phyloP scores from a whole-genome alignment of 2,329 filamentous ascomycete species.

The Tolypocladium tundrense region DNA sequence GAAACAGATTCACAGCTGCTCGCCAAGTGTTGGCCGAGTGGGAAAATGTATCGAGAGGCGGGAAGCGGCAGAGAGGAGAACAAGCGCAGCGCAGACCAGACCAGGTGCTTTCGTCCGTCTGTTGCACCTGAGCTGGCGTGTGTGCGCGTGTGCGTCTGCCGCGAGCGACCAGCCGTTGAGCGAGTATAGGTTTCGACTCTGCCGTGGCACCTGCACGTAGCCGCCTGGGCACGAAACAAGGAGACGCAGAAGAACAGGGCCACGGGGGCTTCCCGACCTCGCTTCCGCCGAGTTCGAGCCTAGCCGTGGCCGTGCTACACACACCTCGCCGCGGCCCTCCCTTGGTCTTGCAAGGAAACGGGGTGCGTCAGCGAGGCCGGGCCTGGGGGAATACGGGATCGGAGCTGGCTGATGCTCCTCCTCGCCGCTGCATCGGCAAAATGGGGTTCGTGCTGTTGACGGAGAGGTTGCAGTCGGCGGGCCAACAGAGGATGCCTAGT shows the following conservation, averaged over 20 bases:
- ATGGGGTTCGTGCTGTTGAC: background rate
- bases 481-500: background rate
- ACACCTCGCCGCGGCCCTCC: too few species aligned
- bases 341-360: background rate
- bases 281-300: background rate
- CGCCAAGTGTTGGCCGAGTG: too few species aligned
- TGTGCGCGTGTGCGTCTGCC: background rate
- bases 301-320: too few species aligned
- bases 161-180: background rate
- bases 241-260: background rate
- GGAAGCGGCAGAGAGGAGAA: background rate
- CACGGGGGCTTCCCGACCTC: background rate
- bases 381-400: background rate
- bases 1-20: background rate
- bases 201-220: background rate
- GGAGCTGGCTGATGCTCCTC: background rate
- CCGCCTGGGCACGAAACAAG: background rate
- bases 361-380: background rate
- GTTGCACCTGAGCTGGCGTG: background rate
- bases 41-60: background rate
- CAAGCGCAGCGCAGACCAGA: background rate
- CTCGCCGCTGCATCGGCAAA: background rate
- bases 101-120: background rate
- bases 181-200: background rate
- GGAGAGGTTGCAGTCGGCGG: background rate